Evolutionary conservation across 1,139 yeast species (phyloP).

Genomic region (Blastobotrys serpentis): DNA sequence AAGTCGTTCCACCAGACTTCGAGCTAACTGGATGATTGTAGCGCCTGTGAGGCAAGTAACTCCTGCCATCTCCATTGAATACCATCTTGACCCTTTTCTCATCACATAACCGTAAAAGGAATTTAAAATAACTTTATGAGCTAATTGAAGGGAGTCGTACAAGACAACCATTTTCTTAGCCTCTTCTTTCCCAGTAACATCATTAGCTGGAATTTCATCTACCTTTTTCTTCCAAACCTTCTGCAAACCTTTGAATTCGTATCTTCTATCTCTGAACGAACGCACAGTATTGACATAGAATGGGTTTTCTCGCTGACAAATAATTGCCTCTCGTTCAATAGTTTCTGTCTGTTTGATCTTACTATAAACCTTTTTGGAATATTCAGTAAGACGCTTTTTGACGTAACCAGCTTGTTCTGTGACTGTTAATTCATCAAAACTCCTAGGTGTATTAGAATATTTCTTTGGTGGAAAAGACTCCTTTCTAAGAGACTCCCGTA

Average conservation of each 20-base stretch:
- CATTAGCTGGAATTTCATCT: slow-evolving; percentile 52
- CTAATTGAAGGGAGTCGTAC: slow-evolving; percentile 92
- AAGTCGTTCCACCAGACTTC: slow-evolving; percentile 85
- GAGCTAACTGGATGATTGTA: slow-evolving; percentile 95
- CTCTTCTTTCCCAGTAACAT: slow-evolving; percentile 62
- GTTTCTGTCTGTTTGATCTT: slow-evolving; percentile 79
- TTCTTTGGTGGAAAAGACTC: slow-evolving; percentile 60
- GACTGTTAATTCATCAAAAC: slow-evolving; percentile 65
- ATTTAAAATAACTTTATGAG: slow-evolving; percentile 94
- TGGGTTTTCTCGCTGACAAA: slow-evolving; percentile 97
- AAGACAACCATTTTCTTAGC: slow-evolving; percentile 91
- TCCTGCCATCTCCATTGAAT: slow-evolving; percentile 99
- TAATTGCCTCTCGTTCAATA: slow-evolving; percentile 86
- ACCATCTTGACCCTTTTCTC: slow-evolving; percentile 99
- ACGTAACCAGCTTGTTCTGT: slow-evolving; percentile 75
- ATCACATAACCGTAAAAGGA: slow-evolving; percentile 98
- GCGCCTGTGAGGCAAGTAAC: slow-evolving; percentile 98
- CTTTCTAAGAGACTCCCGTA: slow-evolving; percentile 75
- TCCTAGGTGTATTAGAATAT: slow-evolving; percentile 39
- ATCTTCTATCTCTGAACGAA: slow-evolving; percentile 92
- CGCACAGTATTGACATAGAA: slow-evolving; percentile 94
- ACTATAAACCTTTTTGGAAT: slow-evolving; percentile 81
- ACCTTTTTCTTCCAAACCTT: slow-evolving; percentile 92
- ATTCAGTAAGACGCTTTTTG: slow-evolving; percentile 79
- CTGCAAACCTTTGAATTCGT: slow-evolving; percentile 90